Evolutionary conservation across 2,329 filamentous ascomycete species (phyloP).

Genomic region (Saccharata proteae): DNA sequence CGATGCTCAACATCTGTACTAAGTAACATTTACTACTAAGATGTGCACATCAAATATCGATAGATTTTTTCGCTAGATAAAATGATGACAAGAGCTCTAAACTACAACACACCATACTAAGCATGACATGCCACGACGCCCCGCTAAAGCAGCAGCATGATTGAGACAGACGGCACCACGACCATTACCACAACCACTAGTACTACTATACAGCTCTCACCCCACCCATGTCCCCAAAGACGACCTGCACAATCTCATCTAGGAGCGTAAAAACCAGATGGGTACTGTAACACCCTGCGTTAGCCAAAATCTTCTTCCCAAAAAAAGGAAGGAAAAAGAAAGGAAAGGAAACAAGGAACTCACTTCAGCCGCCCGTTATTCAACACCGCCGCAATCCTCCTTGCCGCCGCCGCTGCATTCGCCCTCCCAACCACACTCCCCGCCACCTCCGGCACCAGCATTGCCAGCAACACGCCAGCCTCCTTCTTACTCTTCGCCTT

Average conservation of each 20-base stretch:
- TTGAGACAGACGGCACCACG: too few relatives aligned
- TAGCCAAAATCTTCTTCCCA: conserved; percentile 10
- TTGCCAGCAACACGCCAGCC: conserved; percentile 78
- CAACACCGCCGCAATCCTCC: conserved; percentile 77
- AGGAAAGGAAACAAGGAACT: conserved; percentile 26
- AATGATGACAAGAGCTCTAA: too few relatives aligned
- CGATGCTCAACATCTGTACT: too few relatives aligned
- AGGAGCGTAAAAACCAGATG: conserved; percentile 39
- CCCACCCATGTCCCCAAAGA: too few relatives aligned
- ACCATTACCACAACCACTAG: too few relatives aligned
- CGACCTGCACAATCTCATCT: conserved; percentile 34
- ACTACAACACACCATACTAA: too few relatives aligned
- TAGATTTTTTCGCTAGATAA: too few relatives aligned
- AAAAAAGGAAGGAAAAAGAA: not conserved
- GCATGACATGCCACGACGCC: too few relatives aligned
- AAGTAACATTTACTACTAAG: too few relatives aligned
- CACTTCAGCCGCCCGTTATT: conserved; percentile 88
- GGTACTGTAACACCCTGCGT: conserved; percentile 26
- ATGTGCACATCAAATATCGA: too few relatives aligned
- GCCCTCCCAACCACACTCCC: conserved; percentile 84
- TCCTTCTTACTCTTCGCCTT: conserved; percentile 74
- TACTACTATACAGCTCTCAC: too few relatives aligned
- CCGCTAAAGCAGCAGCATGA: too few relatives aligned
- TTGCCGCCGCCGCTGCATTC: conserved; percentile 82
- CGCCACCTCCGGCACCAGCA: conserved; percentile 79